A percentile compares a stretch with the other conserved stretches of the same genome.
Evolutionary conservation across 257 asterid species (phyloP).

Genomic region (Schizonepeta tenuifolia): DNA sequence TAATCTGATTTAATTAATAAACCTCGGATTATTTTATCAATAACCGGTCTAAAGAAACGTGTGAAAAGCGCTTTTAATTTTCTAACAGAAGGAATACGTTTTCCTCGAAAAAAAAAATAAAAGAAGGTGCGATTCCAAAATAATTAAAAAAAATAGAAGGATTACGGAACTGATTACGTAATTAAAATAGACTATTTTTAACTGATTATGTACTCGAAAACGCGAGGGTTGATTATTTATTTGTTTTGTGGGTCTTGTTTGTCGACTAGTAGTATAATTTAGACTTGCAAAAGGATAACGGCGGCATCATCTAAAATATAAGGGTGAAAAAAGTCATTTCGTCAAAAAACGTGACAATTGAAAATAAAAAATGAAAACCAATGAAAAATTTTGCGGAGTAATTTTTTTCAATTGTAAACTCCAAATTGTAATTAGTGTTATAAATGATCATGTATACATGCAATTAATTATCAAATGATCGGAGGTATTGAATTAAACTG

Average conservation of each 20-base stretch:
- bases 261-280: neutral
- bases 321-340: neutral
- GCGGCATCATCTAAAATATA: too few species aligned
- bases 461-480: too few species aligned
- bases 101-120: neutral
- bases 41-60: constrained; percentile 17
- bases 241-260: neutral
- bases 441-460: too few species aligned
- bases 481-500: too few species aligned
- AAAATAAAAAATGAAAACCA: neutral
- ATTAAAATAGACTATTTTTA: neutral
- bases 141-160: neutral
- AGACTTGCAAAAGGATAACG: too few species aligned
- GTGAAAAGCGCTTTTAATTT: constrained; percentile 18
- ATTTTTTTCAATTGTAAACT: too few species aligned
- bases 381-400: neutral
- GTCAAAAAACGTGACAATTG: neutral
- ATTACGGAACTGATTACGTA: constrained; percentile 8
- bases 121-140: neutral
- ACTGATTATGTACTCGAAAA: neutral
- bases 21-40: constrained; percentile 1
- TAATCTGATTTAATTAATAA: neutral
- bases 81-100: neutral
- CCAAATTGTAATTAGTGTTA: too few species aligned
- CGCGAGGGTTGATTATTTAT: neutral